Evolutionary conservation across 2,329 filamentous ascomycete species (phyloP).

Genomic region (Leptographium flavum): DNA sequence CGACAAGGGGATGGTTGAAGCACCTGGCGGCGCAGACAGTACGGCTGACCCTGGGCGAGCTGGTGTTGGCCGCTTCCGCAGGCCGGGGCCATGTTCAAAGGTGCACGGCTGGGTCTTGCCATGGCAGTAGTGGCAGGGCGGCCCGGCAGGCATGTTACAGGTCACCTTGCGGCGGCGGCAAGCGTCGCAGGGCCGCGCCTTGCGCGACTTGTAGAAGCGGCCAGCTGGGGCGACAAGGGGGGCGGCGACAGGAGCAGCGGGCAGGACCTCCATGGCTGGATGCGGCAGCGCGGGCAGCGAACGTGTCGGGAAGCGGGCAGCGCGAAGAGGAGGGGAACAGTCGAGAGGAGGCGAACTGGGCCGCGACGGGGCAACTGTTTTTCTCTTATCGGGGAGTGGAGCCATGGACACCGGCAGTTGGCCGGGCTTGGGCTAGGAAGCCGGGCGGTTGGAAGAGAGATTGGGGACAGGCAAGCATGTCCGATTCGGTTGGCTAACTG

Average conservation of each 20-base stretch:
- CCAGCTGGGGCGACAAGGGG: not conserved
- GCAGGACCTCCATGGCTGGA: not conserved
- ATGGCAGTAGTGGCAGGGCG: conserved; percentile 8
- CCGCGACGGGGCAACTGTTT: not conserved
- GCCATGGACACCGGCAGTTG: not conserved
- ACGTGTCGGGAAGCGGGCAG: not conserved
- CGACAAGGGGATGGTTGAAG: not conserved
- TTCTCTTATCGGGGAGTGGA: not conserved
- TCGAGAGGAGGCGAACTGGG: not conserved
- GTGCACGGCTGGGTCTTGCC: conserved; percentile 5
- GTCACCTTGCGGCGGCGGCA: conserved; percentile 8
- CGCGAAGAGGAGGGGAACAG: not conserved
- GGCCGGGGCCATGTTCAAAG: conserved; percentile 8
- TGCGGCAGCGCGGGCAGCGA: not conserved
- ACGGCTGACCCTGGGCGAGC: not conserved
- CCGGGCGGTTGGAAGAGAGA: not conserved
- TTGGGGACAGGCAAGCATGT: not conserved
- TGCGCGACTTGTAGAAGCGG: conserved; percentile 11
- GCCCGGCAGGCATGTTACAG: conserved; percentile 9
- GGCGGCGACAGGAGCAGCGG: not conserved
- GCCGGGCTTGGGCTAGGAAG: not conserved
- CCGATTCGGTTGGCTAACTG: not conserved
- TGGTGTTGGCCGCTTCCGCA: not conserved
- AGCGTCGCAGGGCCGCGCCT: conserved; percentile 9
- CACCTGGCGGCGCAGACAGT: not conserved